Evolutionary conservation across 2,329 filamentous ascomycete species (phyloP), one percentile per base, ranked within the genome.

Genomic region (Ploettnerulaceae sp.): DNA sequence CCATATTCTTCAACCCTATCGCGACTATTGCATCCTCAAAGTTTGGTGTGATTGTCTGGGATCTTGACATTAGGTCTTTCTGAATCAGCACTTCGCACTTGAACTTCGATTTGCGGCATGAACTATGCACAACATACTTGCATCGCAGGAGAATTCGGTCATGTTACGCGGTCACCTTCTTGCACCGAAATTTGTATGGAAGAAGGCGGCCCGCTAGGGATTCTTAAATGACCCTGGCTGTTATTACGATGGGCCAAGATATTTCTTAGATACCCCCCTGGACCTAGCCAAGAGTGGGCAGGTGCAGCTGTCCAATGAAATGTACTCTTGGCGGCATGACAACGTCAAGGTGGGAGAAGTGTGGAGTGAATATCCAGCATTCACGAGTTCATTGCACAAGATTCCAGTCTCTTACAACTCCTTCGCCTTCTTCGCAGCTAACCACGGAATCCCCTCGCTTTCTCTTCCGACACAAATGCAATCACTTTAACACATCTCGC

Each of bases 41-140:
- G n/a, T n/a, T n/a, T n/a, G n/a, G n/a, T n/a, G n/a, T n/a, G n/a
- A n/a, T n/a, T n/a, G n/a, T n/a, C n/a, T n/a, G n/a, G n/a, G n/a
- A n/a, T n/a, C n/a, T n/a, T n/a, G n/a, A n/a, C n/a, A n/a, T n/a
- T n/a, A n/a, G n/a, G n/a, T n/a, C n/a, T n/a, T n/a, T n/a, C n/a
- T n/a, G n/a, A n/a, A 41, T 25, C 14, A 33, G 34, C 21, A 21
- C 15, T 25, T 44, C 9, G 17, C 34, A 28, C 32, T 22, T 17
- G n/a, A 6, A 17, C 15, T 32, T 22, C 9, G 15, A 25, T 7
- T 39, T 39, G 21, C 43, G 26, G 15, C 15, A 40, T 17, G n/a
- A n/a, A 51, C 29, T 8, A 60, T 60, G 59, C 55, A 60, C 46
- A 52, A 60, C 58, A 61, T 61, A 60, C 50, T 52, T 57, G 56